Conservation (phyloP, 2,329 filamentous ascomycete species). For the Alternaria conjuncta region DNA sequence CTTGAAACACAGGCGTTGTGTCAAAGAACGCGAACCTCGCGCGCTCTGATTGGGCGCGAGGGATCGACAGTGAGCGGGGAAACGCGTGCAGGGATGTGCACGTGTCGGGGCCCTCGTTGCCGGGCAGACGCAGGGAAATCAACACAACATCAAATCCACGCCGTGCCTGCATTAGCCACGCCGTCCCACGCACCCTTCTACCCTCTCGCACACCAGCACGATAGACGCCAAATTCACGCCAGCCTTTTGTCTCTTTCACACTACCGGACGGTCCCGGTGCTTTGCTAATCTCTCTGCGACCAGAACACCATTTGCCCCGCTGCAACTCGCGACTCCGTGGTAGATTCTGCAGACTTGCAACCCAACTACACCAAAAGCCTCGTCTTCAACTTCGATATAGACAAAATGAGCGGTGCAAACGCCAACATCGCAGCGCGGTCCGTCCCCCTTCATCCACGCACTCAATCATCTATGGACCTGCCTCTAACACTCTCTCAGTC, state of each 20-base stretch:
- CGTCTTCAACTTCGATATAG: background rate
- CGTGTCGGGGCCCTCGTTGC: slow-evolving; percentile 15
- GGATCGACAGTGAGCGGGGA: slow-evolving; percentile 1
- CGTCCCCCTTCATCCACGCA: no score
- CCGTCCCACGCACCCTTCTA: background rate
- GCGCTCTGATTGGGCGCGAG: slow-evolving; percentile 21
- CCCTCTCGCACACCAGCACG: background rate
- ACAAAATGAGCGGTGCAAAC: slow-evolving; percentile 45
- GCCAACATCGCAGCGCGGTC: slow-evolving; percentile 58
- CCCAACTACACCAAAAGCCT: background rate
- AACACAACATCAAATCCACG: slow-evolving; percentile 22
- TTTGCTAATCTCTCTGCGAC: background rate
- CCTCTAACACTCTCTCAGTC: slow-evolving; percentile 58
- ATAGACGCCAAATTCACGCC: background rate
- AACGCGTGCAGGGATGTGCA: slow-evolving; percentile 18
- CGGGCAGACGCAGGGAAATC: slow-evolving; percentile 26
- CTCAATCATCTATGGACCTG: background rate
- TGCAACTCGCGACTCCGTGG: background rate
- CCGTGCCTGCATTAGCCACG: background rate
- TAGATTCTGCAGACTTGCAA: background rate
- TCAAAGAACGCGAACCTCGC: slow-evolving; percentile 17
- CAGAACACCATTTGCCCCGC: background rate
- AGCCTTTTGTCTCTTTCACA: background rate
- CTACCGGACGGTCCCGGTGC: background rate
- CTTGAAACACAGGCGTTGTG: background rate